Percentiles rank a stretch among this genome's conserved stretches.
These are phyloP conservation scores for Colletotrichum musicola DNA, from an alignment of 2,329 filamentous ascomycete species.

Conservation along the genomic window DNA sequence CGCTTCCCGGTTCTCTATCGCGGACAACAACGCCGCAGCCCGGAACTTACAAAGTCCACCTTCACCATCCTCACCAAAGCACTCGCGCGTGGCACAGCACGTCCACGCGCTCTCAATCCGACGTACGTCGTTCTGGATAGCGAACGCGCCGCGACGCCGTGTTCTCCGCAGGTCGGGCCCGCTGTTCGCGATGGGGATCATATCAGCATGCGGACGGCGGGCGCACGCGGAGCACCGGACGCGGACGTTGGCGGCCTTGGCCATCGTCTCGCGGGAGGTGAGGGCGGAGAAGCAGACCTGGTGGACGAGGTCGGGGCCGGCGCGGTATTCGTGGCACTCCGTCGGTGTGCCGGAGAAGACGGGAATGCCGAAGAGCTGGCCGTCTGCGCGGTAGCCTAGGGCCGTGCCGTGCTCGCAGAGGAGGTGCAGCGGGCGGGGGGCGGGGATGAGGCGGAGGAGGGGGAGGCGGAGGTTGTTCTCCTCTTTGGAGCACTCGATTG, in stretches of 20 bases:
- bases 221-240: background rate
- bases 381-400: background rate
- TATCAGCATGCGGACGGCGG: background rate
- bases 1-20: background rate
- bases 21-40: constrained; percentile 7
- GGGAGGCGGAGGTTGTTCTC: background rate
- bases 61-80: background rate
- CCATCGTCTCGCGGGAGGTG: constrained; percentile 1
- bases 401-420: constrained; percentile 7
- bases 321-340: background rate
- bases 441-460: constrained; percentile 5
- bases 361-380: background rate
- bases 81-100: constrained; percentile 12
- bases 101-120: constrained; percentile 17
- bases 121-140: background rate
- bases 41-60: constrained; percentile 9
- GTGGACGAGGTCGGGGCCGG: background rate
- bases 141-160: no score
- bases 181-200: background rate
- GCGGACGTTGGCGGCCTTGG: background rate
- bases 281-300: background rate
- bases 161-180: background rate
- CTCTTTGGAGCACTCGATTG: background rate
- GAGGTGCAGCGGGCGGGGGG: background rate
- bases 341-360: background rate